Evolutionary conservation across 116 monocot species (phyloP).

Genomic region (Thalassia testudinum): DNA sequence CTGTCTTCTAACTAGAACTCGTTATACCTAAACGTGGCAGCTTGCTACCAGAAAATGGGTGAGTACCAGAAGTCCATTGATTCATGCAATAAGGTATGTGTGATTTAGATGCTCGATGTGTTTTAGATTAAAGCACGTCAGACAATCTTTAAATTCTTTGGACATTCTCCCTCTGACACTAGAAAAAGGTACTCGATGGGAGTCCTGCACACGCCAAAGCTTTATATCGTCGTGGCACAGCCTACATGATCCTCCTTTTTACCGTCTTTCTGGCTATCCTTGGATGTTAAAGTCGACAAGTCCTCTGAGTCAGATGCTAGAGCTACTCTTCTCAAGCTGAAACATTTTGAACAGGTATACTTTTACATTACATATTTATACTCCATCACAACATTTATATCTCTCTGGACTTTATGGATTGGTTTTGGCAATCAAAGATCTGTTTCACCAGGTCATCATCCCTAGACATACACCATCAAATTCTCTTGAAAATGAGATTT

Average conservation of each 20-base stretch:
- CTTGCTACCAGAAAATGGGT: slow-evolving; percentile 87
- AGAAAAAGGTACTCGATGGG: slow-evolving; percentile 51
- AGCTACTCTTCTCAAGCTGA: slow-evolving; percentile 75
- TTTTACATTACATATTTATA: background rate
- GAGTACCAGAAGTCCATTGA: slow-evolving; percentile 84
- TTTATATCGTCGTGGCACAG: slow-evolving; percentile 79
- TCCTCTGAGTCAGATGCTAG: slow-evolving; percentile 79
- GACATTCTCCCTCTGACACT: too few relatives aligned
- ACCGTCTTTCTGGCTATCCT: too few relatives aligned
- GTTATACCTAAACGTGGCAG: slow-evolving; percentile 85
- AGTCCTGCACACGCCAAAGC: slow-evolving; percentile 68
- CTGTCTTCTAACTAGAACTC: slow-evolving; percentile 27
- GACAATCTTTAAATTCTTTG: background rate
- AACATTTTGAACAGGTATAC: slow-evolving; percentile 61
- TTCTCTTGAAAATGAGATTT: too few relatives aligned
- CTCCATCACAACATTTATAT: too few relatives aligned
- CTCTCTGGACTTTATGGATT: too few relatives aligned
- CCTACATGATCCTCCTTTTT: slow-evolving; percentile 42
- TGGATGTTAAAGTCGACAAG: slow-evolving; percentile 31
- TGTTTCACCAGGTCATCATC: background rate
- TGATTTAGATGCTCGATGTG: background rate
- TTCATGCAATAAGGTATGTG: slow-evolving; percentile 70
- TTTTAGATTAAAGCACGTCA: background rate
- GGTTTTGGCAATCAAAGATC: background rate
- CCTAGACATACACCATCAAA: too few relatives aligned